phyloP scores from a whole-genome alignment of 352 stramenopile genomes.

The Globisporangium sylvaticum region DNA sequence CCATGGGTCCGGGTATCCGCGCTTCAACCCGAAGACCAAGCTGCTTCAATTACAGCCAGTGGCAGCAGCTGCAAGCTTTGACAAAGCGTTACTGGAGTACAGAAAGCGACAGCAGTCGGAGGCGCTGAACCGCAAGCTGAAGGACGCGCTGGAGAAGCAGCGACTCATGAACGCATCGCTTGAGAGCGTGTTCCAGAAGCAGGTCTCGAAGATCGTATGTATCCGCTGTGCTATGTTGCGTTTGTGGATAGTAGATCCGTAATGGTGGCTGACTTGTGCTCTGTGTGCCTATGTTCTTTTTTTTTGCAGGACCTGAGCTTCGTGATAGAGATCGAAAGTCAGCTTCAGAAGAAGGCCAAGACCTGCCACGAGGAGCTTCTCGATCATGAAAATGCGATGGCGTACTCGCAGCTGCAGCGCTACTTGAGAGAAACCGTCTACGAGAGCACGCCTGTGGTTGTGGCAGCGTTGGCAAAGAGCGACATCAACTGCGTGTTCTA shows the following conservation, averaged over 20 bases:
- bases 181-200: constrained; percentile 3
- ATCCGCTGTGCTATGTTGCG: background rate
- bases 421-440: constrained; percentile 6
- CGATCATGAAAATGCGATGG: background rate
- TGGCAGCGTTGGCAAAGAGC: background rate
- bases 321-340: background rate
- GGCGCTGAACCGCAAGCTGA: constrained; percentile 10
- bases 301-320: constrained; percentile 5
- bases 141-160: constrained; percentile 10
- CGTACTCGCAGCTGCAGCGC: background rate
- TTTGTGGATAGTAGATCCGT: background rate
- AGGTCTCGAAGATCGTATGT: constrained; percentile 11
- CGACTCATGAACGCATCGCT: constrained; percentile 6
- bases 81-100: constrained; percentile 6
- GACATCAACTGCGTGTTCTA: constrained; percentile 2
- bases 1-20: background rate
- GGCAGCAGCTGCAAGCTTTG: background rate
- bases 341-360: constrained; percentile 2
- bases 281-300: too few species aligned
- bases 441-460: background rate
- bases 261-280: too few species aligned
- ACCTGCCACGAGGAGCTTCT: background rate
- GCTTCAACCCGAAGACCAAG: background rate
- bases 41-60: background rate
- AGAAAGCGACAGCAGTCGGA: constrained; percentile 8